phyloP scores from a whole-genome alignment of 345 rosid species.

The Isatis tinctoria region DNA sequence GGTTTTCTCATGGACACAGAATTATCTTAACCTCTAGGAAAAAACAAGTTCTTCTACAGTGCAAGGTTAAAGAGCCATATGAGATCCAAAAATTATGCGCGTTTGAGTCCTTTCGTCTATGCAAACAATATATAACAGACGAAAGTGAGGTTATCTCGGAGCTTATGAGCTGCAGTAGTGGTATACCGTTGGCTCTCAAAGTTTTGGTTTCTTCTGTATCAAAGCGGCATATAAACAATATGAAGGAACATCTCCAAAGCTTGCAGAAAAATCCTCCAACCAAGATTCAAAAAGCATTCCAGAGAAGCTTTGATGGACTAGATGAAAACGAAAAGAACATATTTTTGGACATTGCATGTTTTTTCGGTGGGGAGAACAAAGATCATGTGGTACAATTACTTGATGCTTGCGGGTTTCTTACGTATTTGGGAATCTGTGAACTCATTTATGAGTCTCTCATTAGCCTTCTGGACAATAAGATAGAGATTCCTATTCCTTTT shows the following conservation, averaged over 20 bases:
- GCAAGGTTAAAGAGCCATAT: slow-evolving; percentile 3
- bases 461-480: background rate
- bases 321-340: slow-evolving; percentile 25
- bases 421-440: slow-evolving; percentile 25
- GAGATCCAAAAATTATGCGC: background rate
- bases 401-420: slow-evolving; percentile 24
- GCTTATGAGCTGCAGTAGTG: slow-evolving; percentile 6
- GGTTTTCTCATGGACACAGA: slow-evolving; percentile 28
- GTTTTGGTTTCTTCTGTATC: background rate
- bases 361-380: slow-evolving; percentile 20
- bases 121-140: background rate
- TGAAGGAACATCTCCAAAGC: background rate
- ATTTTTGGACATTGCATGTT: slow-evolving; percentile 36
- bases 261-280: slow-evolving; percentile 7
- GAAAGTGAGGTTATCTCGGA: background rate
- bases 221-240: background rate
- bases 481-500: slow-evolving; percentile 27
- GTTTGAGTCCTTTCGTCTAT: slow-evolving; percentile 8
- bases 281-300: slow-evolving; percentile 21
- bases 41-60: slow-evolving; percentile 29
- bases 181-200: slow-evolving; percentile 20
- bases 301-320: slow-evolving; percentile 35
- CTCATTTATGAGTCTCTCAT: slow-evolving; percentile 34
- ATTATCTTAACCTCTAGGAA: slow-evolving; percentile 21
- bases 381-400: slow-evolving; percentile 26